Evolutionary conservation across 768 basidiomycete species (phyloP), one percentile per base, ranked within the genome.

Genomic region (Tricholoma matsutake): DNA sequence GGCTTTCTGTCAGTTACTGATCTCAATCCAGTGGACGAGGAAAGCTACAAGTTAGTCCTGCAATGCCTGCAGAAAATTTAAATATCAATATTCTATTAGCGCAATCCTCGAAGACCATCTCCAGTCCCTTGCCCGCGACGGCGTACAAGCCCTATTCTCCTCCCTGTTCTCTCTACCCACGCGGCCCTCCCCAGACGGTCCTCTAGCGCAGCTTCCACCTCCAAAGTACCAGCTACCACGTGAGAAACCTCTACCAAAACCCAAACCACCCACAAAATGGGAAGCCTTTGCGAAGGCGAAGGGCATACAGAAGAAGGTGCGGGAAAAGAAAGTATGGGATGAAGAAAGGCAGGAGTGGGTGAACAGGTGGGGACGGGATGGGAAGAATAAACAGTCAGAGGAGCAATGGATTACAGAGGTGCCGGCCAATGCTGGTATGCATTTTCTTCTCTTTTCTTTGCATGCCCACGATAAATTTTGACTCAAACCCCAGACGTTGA

Each of bases 261-360:
- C 91, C 2, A 97, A 96, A 75, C 88, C 89, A 8, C 86, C 82
- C 34, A 98, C 96, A 6, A 98, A 97, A 74, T 99, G 97, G 97
- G 93, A 98, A 78, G 81, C 85, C 59, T 99, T 98, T 69, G 96
- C 96, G 4, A 86, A 87, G 52, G 88, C 92, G 37, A 98, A 97
- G 78, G 97, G 97, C 37, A 98, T 98, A 68, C 85, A 86, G 68
- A 86, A 97, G 68, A 85, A 78, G 69, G 82, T 77, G 53, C 84
- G 84, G 49, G 93, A 96, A 11, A 90, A 84, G 77, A 87, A 87
- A 67, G 83, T 87, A 4, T 98, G 92, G 92, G 95, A 98, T 73
- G 96, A 98, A 67, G 95, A 96, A 73, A 86, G 82, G 70, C 94
- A 97, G 73, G 91, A 90, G 16, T 98, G 92, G 90, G 90, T 96